Evolutionary conservation across 768 basidiomycete genomes (phyloP).

Genomic region (Rhodosporidiobolus sp.): DNA sequence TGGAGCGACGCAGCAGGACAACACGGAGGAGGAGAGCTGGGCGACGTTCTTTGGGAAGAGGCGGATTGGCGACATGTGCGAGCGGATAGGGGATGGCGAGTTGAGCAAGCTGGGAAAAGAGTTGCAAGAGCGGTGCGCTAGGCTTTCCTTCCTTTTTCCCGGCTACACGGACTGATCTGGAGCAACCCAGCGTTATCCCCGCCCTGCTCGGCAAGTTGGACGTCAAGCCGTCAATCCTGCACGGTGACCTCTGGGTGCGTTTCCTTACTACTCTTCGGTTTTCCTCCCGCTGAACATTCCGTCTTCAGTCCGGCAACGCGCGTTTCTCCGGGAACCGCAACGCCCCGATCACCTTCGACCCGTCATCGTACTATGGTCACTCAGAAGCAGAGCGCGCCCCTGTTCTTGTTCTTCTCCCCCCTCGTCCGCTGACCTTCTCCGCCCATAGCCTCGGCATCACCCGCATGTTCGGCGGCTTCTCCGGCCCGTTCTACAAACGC

Average conservation of each 20-base stretch:
- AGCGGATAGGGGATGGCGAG: constrained; percentile 8
- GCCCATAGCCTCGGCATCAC: constrained; percentile 46
- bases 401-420: not conserved
- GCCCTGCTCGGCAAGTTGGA: constrained; percentile 18
- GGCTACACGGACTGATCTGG: not conserved
- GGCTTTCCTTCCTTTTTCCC: not conserved
- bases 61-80: constrained; percentile 1
- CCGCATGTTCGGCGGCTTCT: constrained; percentile 50
- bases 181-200: not conserved
- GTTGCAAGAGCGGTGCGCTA: not conserved
- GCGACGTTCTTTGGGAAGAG: not conserved
- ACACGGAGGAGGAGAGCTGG: constrained; percentile 11
- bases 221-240: constrained; percentile 45
- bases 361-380: constrained; percentile 43
- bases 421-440: constrained; percentile 23
- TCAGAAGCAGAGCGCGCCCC: constrained; percentile 14
- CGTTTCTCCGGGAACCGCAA: constrained; percentile 40
- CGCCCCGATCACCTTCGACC: constrained; percentile 46
- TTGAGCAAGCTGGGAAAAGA: not conserved
- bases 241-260: constrained; percentile 48
- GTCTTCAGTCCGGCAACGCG: constrained; percentile 45
- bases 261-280: not conserved
- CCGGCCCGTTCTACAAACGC: constrained; percentile 45
- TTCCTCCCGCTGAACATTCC: not conserved
- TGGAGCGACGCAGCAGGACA: constrained; percentile 8